These are phyloP conservation scores for Danielozyma ontarioensis DNA, from an alignment of 805 yeast genomes.

Conservation along the genomic window DNA sequence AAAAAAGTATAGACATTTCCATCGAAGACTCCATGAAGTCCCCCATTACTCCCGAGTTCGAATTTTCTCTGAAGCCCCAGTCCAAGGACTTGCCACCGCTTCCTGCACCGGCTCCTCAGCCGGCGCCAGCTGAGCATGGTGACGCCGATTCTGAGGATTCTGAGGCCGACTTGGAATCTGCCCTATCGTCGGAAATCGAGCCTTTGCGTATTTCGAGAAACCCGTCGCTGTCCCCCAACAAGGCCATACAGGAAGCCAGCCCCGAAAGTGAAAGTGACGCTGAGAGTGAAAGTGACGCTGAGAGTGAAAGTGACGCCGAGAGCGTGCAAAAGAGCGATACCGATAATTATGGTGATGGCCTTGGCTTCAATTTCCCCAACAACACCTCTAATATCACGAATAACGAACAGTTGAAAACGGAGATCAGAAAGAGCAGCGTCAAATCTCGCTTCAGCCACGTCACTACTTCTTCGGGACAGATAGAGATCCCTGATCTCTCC, in stretches of 20 bases:
- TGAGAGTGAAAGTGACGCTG: too few species aligned
- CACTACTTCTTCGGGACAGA: constrained; percentile 24
- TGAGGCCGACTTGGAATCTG: not conserved
- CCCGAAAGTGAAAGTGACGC: too few species aligned
- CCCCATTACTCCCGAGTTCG: not conserved
- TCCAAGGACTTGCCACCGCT: not conserved
- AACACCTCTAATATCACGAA: constrained; percentile 29
- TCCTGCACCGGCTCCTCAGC: too few species aligned
- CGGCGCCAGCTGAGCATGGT: too few species aligned
- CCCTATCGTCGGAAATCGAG: constrained; percentile 4
- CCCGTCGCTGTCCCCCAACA: constrained; percentile 1
- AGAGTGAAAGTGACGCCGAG: too few species aligned
- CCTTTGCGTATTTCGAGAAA: constrained; percentile 11
- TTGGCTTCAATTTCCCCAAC: constrained; percentile 35
- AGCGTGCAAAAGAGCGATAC: constrained; percentile 7
- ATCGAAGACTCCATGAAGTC: constrained; percentile 1
- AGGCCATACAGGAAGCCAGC: too few species aligned
- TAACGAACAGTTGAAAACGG: constrained; percentile 7
- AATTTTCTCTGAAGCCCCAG: too few species aligned
- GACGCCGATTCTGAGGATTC: too few species aligned
- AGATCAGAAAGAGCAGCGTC: not conserved
- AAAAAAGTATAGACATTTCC: constrained; percentile 5
- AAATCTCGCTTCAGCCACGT: constrained; percentile 4
- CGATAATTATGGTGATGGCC: constrained; percentile 33
- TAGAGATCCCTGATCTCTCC: constrained; percentile 37